These are phyloP conservation scores for Lophiotrema nucula DNA, from an alignment of 495 filamentous ascomycete species.

Conservation along the genomic window DNA sequence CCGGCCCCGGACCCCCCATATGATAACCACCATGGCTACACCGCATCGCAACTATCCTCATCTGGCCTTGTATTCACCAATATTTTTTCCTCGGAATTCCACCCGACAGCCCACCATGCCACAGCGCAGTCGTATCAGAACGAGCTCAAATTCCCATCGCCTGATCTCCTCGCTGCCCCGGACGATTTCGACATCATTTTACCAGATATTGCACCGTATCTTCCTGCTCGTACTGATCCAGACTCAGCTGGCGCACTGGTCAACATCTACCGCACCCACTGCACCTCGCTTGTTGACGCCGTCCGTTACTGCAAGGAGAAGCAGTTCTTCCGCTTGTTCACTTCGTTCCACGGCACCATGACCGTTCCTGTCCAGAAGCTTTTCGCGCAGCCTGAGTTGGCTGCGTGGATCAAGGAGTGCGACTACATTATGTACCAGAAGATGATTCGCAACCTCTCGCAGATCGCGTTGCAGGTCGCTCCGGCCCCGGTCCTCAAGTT, in stretches of 20 bases:
- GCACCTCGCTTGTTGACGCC: conserved; percentile 89
- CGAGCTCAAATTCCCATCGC: conserved; percentile 63
- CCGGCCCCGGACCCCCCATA: conserved; percentile 46
- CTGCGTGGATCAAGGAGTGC: conserved; percentile 91
- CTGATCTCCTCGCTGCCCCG: conserved; percentile 45
- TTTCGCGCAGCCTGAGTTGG: conserved; percentile 74
- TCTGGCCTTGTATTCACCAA: conserved; percentile 41
- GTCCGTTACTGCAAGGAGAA: conserved; percentile 94
- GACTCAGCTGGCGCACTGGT: conserved; percentile 79
- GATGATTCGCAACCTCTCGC: conserved; percentile 86
- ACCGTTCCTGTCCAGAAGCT: conserved; percentile 97
- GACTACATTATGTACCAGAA: conserved; percentile 95
- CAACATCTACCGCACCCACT: conserved; percentile 88
- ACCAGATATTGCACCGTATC: conserved; percentile 72
- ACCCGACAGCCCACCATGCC: conserved; percentile 5
- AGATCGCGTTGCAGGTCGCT: conserved; percentile 82
- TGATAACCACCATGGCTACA: conserved; percentile 9
- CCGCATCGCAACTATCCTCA: conserved; percentile 23
- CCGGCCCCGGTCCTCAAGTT: conserved; percentile 80
- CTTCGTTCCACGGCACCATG: conserved; percentile 90
- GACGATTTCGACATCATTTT: conserved; percentile 66
- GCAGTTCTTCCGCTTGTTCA: conserved; percentile 91
- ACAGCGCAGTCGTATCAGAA: conserved; percentile 47
- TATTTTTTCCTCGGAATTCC: conserved; percentile 33
- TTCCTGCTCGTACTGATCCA: conserved; percentile 72